phyloP scores from a whole-genome alignment of 225 moss, liverwort and hornwort species.

The Polytrichum commune region DNA sequence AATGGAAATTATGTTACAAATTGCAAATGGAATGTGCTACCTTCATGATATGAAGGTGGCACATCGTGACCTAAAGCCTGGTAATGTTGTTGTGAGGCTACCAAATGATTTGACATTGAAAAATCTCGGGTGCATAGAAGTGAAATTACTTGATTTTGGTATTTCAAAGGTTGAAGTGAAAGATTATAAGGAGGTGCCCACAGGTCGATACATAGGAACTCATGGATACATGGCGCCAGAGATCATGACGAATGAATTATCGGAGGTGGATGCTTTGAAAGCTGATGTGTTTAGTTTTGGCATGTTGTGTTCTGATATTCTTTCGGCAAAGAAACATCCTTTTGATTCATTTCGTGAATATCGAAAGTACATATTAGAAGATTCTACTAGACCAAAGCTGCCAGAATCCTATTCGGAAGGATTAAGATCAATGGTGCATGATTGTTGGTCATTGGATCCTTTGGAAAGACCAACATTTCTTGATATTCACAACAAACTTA shows the following conservation, averaged over 20 bases:
- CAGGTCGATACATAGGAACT: background rate
- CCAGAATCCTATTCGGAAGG: conserved; percentile 14
- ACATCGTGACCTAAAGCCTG: conserved; percentile 30
- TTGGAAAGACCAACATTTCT: conserved; percentile 20
- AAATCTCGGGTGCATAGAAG: background rate
- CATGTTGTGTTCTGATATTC: conserved; percentile 25
- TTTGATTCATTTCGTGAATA: conserved; percentile 5
- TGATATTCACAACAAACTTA: conserved; percentile 14
- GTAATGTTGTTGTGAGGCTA: conserved; percentile 20
- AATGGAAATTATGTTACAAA: conserved; percentile 39
- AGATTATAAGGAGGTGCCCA: background rate
- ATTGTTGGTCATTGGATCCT: conserved; percentile 33
- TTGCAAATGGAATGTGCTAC: conserved; percentile 44
- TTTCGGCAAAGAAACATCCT: conserved; percentile 21
- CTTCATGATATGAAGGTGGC: conserved; percentile 36
- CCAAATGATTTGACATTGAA: no score
- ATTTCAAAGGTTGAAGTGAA: conserved; percentile 18
- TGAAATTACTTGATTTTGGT: conserved; percentile 41
- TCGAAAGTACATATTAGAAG: conserved; percentile 14
- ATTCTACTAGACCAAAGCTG: conserved; percentile 18
- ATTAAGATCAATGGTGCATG: conserved; percentile 20
- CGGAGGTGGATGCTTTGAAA: conserved; percentile 3
- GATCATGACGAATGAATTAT: background rate
- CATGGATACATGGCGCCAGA: conserved; percentile 22
- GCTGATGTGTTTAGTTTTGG: conserved; percentile 46